Percentiles rank a stretch among this genome's conserved stretches.
These are phyloP conservation scores for Colletotrichum australisinense DNA, from an alignment of 2,329 filamentous ascomycete species.

Conservation along the genomic window DNA sequence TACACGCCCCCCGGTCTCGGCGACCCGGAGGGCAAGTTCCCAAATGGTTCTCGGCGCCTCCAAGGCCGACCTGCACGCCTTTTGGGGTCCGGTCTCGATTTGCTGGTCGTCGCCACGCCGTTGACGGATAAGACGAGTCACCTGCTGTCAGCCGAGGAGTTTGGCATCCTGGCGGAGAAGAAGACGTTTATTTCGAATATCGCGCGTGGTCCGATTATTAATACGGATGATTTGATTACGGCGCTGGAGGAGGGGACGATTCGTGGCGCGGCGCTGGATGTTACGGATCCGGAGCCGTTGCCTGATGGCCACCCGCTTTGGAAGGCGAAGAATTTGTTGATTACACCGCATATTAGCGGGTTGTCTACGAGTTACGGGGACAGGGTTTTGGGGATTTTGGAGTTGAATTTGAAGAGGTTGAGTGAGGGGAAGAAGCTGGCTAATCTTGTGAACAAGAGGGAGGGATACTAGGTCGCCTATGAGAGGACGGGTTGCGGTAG, in stretches of 20 bases:
- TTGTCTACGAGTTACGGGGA: slow-evolving; percentile 52
- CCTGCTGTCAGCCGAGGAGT: slow-evolving; percentile 63
- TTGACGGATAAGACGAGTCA: slow-evolving; percentile 59
- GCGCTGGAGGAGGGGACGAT: slow-evolving; percentile 71
- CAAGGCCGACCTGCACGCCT: slow-evolving; percentile 58
- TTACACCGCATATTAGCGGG: slow-evolving; percentile 65
- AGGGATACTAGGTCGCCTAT: slow-evolving; percentile 17
- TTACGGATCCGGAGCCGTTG: slow-evolving; percentile 83
- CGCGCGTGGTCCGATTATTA: slow-evolving; percentile 66
- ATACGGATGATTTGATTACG: slow-evolving; percentile 68
- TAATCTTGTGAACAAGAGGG: slow-evolving; percentile 52
- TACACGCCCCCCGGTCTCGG: slow-evolving; percentile 77
- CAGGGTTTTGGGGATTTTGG: slow-evolving; percentile 55
- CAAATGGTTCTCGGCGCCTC: slow-evolving; percentile 60
- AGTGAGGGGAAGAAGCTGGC: slow-evolving; percentile 50
- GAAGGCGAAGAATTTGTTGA: slow-evolving; percentile 74
- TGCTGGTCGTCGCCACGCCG: slow-evolving; percentile 63
- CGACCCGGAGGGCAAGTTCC: slow-evolving; percentile 61
- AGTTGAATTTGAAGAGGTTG: slow-evolving; percentile 52
- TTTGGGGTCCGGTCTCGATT: slow-evolving; percentile 63
- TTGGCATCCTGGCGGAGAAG: slow-evolving; percentile 55
- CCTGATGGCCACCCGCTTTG: slow-evolving; percentile 76
- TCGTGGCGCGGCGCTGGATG: slow-evolving; percentile 78
- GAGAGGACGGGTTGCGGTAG: background rate
- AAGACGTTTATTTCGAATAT: slow-evolving; percentile 78